These are phyloP conservation scores for Leptographium wingfieldii DNA, from an alignment of 2,329 filamentous ascomycete genomes.

Conservation along the genomic window DNA sequence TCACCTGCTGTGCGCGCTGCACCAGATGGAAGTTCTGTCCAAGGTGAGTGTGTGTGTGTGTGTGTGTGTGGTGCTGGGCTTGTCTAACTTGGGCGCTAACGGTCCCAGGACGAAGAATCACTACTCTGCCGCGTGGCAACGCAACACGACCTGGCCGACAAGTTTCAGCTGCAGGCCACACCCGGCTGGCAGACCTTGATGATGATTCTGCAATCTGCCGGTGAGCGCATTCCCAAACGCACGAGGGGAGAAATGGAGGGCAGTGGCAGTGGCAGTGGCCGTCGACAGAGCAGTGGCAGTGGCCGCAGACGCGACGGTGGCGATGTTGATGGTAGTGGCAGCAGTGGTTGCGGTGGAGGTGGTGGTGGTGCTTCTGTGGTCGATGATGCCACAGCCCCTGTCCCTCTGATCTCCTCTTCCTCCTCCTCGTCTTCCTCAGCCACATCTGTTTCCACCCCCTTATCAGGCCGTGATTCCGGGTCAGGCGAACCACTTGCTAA, in stretches of 20 bases:
- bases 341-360: neutral
- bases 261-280: neutral
- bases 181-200: slow-evolving; percentile 89
- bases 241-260: slow-evolving; percentile 22
- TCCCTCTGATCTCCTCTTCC: neutral
- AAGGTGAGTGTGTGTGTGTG: slow-evolving; percentile 47
- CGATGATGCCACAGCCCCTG: neutral
- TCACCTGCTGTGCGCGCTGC: slow-evolving; percentile 81
- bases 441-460: slow-evolving; percentile 13
- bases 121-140: slow-evolving; percentile 78
- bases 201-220: slow-evolving; percentile 88
- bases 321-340: neutral
- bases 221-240: slow-evolving; percentile 87
- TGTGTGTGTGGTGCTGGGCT: neutral
- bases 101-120: slow-evolving; percentile 67
- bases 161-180: slow-evolving; percentile 71
- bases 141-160: slow-evolving; percentile 66
- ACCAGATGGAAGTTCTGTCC: slow-evolving; percentile 65
- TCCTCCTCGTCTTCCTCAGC: slow-evolving; percentile 1
- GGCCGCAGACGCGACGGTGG: neutral
- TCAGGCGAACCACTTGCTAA: slow-evolving; percentile 48
- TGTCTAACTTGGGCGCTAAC: neutral
- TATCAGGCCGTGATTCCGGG: slow-evolving; percentile 14
- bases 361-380: neutral
- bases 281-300: neutral